These are phyloP conservation scores for Stygiomarasmius scandens DNA, from an alignment of 1,284 basidiomycete species.

Conservation along the genomic window DNA sequence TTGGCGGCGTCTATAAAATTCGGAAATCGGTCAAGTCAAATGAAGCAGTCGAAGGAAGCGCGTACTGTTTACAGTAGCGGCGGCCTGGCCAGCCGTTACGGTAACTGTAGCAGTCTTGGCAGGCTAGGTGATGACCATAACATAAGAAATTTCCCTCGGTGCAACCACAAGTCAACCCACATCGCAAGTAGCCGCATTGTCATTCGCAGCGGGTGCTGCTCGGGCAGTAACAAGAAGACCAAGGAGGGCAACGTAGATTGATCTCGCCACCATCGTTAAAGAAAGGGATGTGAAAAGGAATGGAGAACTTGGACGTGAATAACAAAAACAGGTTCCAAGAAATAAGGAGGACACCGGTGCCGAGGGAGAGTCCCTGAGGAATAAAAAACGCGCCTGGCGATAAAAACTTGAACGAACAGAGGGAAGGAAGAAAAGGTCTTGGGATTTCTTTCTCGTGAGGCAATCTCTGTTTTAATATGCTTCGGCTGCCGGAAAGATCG, in stretches of 20 bases:
- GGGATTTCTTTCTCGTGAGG: neutral
- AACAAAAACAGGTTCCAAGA: conserved; percentile 21
- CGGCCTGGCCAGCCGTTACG: conserved; percentile 23
- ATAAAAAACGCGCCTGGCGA: conserved; percentile 35
- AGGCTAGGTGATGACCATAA: neutral
- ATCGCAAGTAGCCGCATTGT: conserved; percentile 4
- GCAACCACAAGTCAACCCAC: neutral
- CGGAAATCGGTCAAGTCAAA: neutral
- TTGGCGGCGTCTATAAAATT: neutral
- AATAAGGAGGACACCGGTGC: conserved; percentile 39
- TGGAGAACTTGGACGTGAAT: conserved; percentile 5
- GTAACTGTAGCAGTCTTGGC: conserved; percentile 25
- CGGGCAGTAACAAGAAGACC: conserved; percentile 9
- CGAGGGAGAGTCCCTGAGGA: conserved; percentile 32
- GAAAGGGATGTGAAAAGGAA: conserved; percentile 4
- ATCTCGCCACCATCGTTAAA: conserved; percentile 11
- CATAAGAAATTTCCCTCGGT: neutral
- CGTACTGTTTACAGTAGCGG: conserved; percentile 2
- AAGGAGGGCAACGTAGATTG: conserved; percentile 5
- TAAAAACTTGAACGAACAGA: conserved; percentile 27
- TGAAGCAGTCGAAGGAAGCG: neutral
- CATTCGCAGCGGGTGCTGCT: neutral
- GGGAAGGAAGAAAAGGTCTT: conserved; percentile 8
- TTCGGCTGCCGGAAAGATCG: too few relatives aligned
- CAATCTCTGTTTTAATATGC: too few relatives aligned